Percentiles rank a stretch among this genome's conserved stretches.
Evolutionary conservation across 2,329 filamentous ascomycete species (phyloP).

Genomic region (Pseudonectria foliicola): DNA sequence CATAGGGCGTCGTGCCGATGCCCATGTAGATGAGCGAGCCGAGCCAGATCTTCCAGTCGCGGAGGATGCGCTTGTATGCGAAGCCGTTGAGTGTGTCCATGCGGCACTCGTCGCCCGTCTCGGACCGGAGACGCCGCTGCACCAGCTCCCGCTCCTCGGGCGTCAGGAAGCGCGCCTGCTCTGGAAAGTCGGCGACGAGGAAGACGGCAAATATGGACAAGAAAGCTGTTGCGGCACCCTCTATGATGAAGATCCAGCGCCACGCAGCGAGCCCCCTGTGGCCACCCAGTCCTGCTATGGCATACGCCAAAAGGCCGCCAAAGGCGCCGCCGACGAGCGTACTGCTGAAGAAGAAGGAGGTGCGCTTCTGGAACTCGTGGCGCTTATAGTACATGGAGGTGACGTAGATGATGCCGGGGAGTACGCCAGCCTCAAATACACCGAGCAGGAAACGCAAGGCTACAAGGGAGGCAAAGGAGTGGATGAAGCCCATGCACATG

Average conservation of each 20-base stretch:
- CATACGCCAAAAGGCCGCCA: conserved; percentile 41
- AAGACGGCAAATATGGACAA: conserved; percentile 16
- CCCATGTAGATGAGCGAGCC: conserved; percentile 29
- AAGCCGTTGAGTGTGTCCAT: conserved; percentile 48
- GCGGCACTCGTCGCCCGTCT: conserved; percentile 33
- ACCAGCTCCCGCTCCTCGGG: conserved; percentile 37
- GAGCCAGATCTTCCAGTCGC: conserved; percentile 40
- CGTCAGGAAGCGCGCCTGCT: conserved; percentile 35
- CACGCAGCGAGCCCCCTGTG: conserved; percentile 35
- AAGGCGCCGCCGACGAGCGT: conserved; percentile 36
- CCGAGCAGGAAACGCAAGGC: conserved; percentile 33
- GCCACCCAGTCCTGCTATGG: conserved; percentile 38
- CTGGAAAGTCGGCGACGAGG: conserved; percentile 20
- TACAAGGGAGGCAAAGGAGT: conserved; percentile 25
- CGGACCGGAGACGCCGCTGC: conserved; percentile 32
- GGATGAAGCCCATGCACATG: conserved; percentile 31
- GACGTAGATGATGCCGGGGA: conserved; percentile 34
- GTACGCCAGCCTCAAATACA: conserved; percentile 31
- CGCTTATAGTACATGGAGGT: conserved; percentile 43
- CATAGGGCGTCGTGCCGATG: conserved; percentile 39
- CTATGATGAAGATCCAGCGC: conserved; percentile 36
- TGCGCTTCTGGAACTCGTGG: conserved; percentile 40
- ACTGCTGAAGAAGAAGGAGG: conserved; percentile 36
- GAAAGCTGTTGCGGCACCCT: conserved; percentile 19
- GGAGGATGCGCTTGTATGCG: conserved; percentile 38